Conservation (phyloP, 208 protist genomes). For the Leishmania gerbilli region DNA sequence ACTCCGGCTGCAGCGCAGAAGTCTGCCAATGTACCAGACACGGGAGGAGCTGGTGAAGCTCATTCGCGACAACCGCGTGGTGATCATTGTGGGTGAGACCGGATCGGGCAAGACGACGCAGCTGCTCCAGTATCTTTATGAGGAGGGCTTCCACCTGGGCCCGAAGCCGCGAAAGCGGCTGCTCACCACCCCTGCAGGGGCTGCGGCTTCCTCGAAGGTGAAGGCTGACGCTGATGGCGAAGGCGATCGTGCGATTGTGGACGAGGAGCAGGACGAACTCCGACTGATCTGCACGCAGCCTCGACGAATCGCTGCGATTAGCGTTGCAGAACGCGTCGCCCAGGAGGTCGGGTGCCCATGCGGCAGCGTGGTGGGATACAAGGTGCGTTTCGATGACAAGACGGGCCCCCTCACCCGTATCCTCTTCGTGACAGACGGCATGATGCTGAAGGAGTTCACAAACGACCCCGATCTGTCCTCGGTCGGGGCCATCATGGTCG, state of each 20-base stretch:
- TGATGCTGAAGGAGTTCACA: conserved; percentile 98
- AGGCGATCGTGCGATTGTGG: background rate
- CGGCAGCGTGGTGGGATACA: conserved; percentile 95
- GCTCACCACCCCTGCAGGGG: background rate
- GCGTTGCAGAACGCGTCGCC: conserved; percentile 97
- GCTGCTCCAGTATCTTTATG: conserved; percentile 90
- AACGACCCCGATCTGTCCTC: conserved; percentile 91
- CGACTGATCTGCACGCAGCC: conserved; percentile 98
- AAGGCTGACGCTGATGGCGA: background rate
- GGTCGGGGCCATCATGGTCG: conserved; percentile 99
- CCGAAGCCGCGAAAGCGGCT: background rate
- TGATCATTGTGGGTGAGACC: conserved; percentile 95
- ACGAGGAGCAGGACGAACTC: conserved; percentile 47
- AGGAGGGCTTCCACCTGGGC: conserved; percentile 73
- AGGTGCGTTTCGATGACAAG: conserved; percentile 98
- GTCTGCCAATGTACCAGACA: conserved; percentile 95
- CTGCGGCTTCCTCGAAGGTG: background rate
- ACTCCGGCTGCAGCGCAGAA: conserved; percentile 64
- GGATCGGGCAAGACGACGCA: conserved; percentile 94
- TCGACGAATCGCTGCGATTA: conserved; percentile 98
- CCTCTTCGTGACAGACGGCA: conserved; percentile 99
- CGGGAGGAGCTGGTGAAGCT: conserved; percentile 88
- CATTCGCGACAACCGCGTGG: conserved; percentile 70
- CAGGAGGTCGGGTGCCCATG: conserved; percentile 92
- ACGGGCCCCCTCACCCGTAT: conserved; percentile 90